Evolutionary conservation across 345 rosid species (phyloP), one percentile per base, ranked within the genome.

Genomic region (Euphorbia tirucalli): DNA sequence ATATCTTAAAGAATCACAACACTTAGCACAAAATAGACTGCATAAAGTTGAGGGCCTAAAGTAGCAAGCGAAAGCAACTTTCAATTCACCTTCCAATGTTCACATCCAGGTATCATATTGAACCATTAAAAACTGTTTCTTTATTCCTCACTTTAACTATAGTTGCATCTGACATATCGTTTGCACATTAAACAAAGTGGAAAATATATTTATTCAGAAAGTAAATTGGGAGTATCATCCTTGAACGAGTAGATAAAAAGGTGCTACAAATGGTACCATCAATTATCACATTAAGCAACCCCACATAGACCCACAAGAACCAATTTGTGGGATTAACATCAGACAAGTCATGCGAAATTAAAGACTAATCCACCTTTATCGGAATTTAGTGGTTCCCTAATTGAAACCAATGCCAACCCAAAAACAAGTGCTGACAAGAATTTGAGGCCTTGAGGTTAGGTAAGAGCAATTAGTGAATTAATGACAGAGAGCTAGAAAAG

Each of bases 331-430:
- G 30, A 19, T 27, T 39, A 39, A 44, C 65, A 22, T 22, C 70
- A 52, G 55, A 65, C 56, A 62, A n/a, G 56, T 43, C 58, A n/a
- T 22, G n/a, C 50, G 13, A 32, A 10, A 69, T 58, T 32, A 41
- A 75, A 61, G 60, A 71, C 31, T 54, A 18, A 30, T n/a, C n/a
- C n/a, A n/a, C n/a, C n/a, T n/a, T n/a, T n/a, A n/a, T 35, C 62
- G 63, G 25, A 9, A 21, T 11, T 21, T 32, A 19, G 77, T 75
- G 84, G 85, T 30, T 79, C 84, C 80, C 16, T 7, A 65, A 77
- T 52, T 41, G 58, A 59, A 56, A 72, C 44, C 15, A 44, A 44
- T 35, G 63, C 65, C 59, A 65, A 68, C 31, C 48, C 48, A 69
- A 60, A 48, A 70, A 24, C 39, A 21, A 62, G 64, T 46, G 27